Evolutionary conservation across 306 rosid genomes (phyloP).

Genomic region (Fragaria iinumae): DNA sequence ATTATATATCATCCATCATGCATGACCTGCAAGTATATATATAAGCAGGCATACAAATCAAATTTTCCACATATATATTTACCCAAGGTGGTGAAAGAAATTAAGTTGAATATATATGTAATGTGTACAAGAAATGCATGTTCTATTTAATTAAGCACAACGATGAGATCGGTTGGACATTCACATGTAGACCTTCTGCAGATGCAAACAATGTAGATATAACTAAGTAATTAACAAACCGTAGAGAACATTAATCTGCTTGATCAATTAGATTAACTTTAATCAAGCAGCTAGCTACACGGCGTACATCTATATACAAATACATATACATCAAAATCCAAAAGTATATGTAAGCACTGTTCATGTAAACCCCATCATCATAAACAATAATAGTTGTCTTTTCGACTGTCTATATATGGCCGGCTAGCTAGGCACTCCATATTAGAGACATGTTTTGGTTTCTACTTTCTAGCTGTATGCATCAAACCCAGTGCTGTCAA

Average conservation of each 20-base stretch:
- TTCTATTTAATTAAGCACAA: neutral
- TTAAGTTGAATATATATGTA: neutral
- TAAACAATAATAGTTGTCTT: neutral
- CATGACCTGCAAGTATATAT: neutral
- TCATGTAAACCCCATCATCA: neutral
- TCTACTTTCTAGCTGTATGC: neutral
- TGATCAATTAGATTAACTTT: neutral
- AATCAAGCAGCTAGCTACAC: neutral
- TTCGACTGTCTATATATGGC: neutral
- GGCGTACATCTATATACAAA: neutral
- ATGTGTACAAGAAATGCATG: neutral
- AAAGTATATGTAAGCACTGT: neutral
- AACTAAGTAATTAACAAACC: neutral
- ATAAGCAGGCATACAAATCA: neutral
- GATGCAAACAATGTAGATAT: neutral
- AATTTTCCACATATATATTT: neutral
- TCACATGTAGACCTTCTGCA: neutral
- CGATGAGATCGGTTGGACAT: neutral
- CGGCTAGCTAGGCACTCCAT: neutral
- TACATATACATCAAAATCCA: neutral
- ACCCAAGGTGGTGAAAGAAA: neutral
- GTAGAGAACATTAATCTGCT: neutral
- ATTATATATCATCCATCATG: neutral
- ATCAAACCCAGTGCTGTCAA: constrained; percentile 12
- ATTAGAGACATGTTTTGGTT: neutral